Conservation (phyloP, 1,139 yeast species). For the Saccharomyces hybrid region DNA sequence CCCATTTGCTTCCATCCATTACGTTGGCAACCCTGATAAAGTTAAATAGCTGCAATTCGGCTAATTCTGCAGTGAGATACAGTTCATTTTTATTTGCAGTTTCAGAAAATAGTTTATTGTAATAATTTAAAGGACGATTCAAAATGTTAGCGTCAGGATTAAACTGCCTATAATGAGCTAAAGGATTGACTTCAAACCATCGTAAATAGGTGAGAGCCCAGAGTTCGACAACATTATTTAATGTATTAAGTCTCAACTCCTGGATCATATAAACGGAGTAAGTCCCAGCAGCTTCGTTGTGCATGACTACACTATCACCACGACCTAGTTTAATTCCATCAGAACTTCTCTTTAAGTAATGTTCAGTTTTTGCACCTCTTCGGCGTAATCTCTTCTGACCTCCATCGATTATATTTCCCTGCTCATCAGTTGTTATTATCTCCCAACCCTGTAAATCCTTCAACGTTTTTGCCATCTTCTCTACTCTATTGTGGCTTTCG, state of each 20-base stretch:
- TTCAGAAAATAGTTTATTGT: conserved; percentile 4
- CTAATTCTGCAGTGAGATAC: conserved; percentile 12
- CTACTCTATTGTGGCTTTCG: not conserved
- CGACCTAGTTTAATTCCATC: conserved; percentile 21
- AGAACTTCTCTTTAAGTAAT: conserved; percentile 12
- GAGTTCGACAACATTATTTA: conserved; percentile 25
- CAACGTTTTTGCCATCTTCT: conserved; percentile 20
- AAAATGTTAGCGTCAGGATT: conserved; percentile 6
- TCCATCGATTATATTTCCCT: conserved; percentile 22
- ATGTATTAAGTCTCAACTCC: conserved; percentile 27
- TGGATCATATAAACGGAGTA: conserved; percentile 23
- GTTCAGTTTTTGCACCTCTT: conserved; percentile 14
- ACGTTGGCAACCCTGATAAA: conserved; percentile 10
- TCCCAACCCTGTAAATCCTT: conserved; percentile 28
- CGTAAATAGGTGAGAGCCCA: conserved; percentile 27
- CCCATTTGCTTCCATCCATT: conserved; percentile 6
- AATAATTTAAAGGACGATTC: not conserved
- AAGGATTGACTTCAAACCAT: conserved; percentile 25
- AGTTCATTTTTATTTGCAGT: conserved; percentile 13
- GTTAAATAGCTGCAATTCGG: conserved; percentile 11
- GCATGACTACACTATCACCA: conserved; percentile 25
- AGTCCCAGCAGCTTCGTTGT: conserved; percentile 15
- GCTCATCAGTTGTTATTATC: conserved; percentile 23
- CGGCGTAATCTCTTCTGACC: conserved; percentile 17
- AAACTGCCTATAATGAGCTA: conserved; percentile 11